A percentile compares a stretch with the other conserved stretches of the same genome.
These are phyloP conservation scores for Fusarium albidum DNA, from an alignment of 2,329 filamentous ascomycete genomes.

Conservation along the genomic window DNA sequence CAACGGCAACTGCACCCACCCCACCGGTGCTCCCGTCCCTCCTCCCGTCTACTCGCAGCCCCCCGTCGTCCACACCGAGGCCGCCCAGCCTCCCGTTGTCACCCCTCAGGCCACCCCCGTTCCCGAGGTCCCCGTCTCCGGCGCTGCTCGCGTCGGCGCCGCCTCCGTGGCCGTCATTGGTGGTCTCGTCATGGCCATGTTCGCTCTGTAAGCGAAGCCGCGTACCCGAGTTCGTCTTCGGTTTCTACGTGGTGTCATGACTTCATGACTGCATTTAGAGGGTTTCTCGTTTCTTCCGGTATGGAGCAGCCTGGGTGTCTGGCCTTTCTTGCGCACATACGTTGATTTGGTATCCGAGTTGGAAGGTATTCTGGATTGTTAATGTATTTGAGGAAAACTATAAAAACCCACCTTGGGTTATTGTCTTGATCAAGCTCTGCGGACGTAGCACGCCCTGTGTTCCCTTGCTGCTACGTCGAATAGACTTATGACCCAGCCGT, in stretches of 20 bases:
- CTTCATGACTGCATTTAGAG: slow-evolving; percentile 44
- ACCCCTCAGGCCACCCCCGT: slow-evolving; percentile 36
- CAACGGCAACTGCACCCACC: slow-evolving; percentile 25
- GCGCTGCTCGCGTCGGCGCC: slow-evolving; percentile 45
- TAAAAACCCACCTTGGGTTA: slow-evolving; percentile 40
- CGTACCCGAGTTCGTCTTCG: slow-evolving; percentile 27
- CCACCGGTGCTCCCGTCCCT: slow-evolving; percentile 1
- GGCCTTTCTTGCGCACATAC: slow-evolving; percentile 42
- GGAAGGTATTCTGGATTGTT: slow-evolving; percentile 43
- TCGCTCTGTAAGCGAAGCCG: slow-evolving; percentile 52
- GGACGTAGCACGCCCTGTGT: slow-evolving; percentile 39
- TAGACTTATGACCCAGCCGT: slow-evolving; percentile 40
- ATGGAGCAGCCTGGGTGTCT: slow-evolving; percentile 38
- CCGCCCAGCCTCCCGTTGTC: slow-evolving; percentile 36
- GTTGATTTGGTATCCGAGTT: slow-evolving; percentile 40
- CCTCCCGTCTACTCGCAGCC: slow-evolving; percentile 32
- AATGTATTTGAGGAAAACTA: slow-evolving; percentile 42
- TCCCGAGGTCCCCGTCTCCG: slow-evolving; percentile 33
- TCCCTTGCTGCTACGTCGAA: slow-evolving; percentile 40
- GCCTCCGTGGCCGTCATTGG: slow-evolving; percentile 50
- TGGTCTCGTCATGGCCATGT: slow-evolving; percentile 50
- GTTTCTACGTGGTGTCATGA: slow-evolving; percentile 41
- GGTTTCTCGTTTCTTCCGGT: slow-evolving; percentile 39
- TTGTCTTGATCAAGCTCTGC: slow-evolving; percentile 37
- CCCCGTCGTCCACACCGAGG: slow-evolving; percentile 32